Base-by-base conservation (phyloP, 1,139 yeast genomes). In the Suhomyces atakaporum region DNA sequence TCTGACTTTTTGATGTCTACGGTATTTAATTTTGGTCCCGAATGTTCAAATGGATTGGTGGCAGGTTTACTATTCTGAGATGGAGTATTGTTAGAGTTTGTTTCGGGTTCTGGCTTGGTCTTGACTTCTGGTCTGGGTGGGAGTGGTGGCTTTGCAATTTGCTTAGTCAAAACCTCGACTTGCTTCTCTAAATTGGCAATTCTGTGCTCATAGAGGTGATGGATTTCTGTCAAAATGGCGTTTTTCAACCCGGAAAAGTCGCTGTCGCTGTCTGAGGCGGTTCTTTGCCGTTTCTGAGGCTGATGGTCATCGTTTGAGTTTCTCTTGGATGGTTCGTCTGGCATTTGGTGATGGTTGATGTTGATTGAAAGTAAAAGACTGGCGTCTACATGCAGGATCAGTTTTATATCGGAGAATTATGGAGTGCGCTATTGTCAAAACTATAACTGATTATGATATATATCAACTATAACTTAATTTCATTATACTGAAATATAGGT, bases 171-270 rank as follows among this genome's bases (percentile, higher is more conserved):
- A 13, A 39, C 43, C 22, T 38, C 31, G 22, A 62, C 45, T 39
- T 59, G 48, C n/a, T 45, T 37, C 37, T 58, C 61, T 20, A 62
- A 45, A 15, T 41, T 42, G 5, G 36, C 24, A 38, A 62, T 45
- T 38, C 54, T 46, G 5, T 35, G 46, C 29, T 54, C 59, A 39
- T 57, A 55, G 5, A 18, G 32, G 15, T 40, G 22, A 8, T 27
- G 25, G 16, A 43, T 31, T 26, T 36, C 44, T 12, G 23, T 24
- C 13, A 29, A 21, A 20, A 42, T 42, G 12, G 36, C 16, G 10
- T 19, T 24, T 24, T 30, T 33, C 13, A 39, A 12, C 27, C 16
- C 25, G 14, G 10, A 30, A 26, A 18, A 12, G 16, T 18, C 24
- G 10, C 10, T 15, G 14, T 16, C 20, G 24, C 16, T 30, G 4